Evolutionary conservation across 495 filamentous ascomycete species (phyloP), one percentile per base, ranked within the genome.

Genomic region (Annulohypoxylon bovei): DNA sequence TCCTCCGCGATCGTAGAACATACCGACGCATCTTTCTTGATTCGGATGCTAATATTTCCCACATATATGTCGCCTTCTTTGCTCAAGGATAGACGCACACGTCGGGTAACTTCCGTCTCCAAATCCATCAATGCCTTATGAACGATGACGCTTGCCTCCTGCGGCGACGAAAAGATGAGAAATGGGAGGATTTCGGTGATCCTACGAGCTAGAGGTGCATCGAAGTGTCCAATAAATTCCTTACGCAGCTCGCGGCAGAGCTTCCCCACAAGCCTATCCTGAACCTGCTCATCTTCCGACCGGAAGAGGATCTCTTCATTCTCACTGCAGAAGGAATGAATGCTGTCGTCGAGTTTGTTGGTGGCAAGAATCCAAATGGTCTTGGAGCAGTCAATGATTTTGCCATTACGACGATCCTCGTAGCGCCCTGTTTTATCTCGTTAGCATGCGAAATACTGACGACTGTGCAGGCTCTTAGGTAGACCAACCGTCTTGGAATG

Each of bases 281-380:
- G 62, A n/a, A 32, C 67, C 20, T 52, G 76, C 42, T 39, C 62
- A 27, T 35, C 54, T 40, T 63, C 40, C 6, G 67, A 59, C 12
- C 75, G 66, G 3, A 66, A 54, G 20, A 82, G 65, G 6, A 70
- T 37, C 3, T 65, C 33, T 22, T 65, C 30, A 28, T 82, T 62
- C 4, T 47, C 42, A 1, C 73, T 56, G 44, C 78, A 82, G 49
- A 82, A 83, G 3, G 70, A 40, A 9, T 76, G 74, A 22, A 87
- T 85, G 2, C 40, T 75, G 1, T 68, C 56, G 40, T 85, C 81
- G 2, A 82, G 65, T 3, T 79, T 74, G 58, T 88, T 88, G 0
- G 84, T 87, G 0, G 86, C 86, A 0, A 88, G 59, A 11, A 88
- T 82, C 87, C 86, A 88, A 14, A 88, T 83, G 0, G 81, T 84